A percentile compares a stretch with the other conserved stretches of the same genome.
Evolutionary conservation across 768 basidiomycete species (phyloP).

Genomic region (Mycena belliarum): DNA sequence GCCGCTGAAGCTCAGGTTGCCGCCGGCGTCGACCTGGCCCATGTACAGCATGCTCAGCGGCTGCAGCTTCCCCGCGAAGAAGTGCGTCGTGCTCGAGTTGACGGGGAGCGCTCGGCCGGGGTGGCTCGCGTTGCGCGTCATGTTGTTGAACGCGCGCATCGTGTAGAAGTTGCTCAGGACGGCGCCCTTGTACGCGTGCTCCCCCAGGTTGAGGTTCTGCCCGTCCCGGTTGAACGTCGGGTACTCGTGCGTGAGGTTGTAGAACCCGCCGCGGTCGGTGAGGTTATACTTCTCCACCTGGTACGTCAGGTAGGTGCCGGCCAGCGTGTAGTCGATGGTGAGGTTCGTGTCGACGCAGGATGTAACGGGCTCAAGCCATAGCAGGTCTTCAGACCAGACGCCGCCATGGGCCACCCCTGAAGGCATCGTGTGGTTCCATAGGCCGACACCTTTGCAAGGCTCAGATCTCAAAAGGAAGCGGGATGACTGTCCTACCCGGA

Average conservation of each 20-base stretch:
- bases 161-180: slow-evolving; percentile 19
- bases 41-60: slow-evolving; percentile 3
- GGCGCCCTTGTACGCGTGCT: background rate
- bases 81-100: background rate
- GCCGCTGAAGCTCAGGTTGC: background rate
- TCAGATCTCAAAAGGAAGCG: too few species aligned
- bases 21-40: too few species aligned
- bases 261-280: slow-evolving; percentile 3
- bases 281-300: slow-evolving; percentile 16
- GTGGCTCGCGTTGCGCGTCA: slow-evolving; percentile 18
- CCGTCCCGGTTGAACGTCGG: background rate
- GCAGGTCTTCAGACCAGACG: slow-evolving; percentile 25
- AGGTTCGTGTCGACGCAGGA: slow-evolving; percentile 27
- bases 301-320: background rate
- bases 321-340: slow-evolving; percentile 22
- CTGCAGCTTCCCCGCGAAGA: slow-evolving; percentile 8
- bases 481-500: too few species aligned
- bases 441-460: too few species aligned
- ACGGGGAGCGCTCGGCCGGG: slow-evolving; percentile 15
- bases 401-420: slow-evolving; percentile 1
- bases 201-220: background rate
- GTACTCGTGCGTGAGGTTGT: background rate
- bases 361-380: slow-evolving; percentile 26
- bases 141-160: slow-evolving; percentile 16
- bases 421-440: slow-evolving; percentile 22